Evolutionary conservation across 2,329 filamentous ascomycete genomes (phyloP).

Genomic region (Ascomycota sp.): DNA sequence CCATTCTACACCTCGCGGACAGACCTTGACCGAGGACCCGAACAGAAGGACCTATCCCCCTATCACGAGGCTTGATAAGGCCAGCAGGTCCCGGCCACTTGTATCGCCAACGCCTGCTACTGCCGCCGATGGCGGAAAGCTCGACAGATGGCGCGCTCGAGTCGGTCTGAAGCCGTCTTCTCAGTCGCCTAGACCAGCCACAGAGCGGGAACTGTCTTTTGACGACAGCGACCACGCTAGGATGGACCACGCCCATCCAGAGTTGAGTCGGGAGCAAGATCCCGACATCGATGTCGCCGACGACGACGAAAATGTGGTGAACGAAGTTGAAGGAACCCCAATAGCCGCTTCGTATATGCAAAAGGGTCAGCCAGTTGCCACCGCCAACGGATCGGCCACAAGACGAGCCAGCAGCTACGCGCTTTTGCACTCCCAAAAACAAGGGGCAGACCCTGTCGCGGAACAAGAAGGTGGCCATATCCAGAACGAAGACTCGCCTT

Average conservation of each 20-base stretch:
- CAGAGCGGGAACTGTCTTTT: constrained; percentile 2
- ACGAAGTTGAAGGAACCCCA: too few relatives aligned
- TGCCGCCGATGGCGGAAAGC: constrained; percentile 12
- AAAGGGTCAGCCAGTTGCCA: too few relatives aligned
- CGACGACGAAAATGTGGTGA: not conserved
- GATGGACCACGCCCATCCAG: not conserved
- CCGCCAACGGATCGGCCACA: too few relatives aligned
- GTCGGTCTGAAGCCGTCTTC: constrained; percentile 7
- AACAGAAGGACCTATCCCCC: constrained; percentile 15
- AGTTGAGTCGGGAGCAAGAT: too few relatives aligned
- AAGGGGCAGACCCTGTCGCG: too few relatives aligned
- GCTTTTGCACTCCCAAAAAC: too few relatives aligned
- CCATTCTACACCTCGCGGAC: constrained; percentile 2
- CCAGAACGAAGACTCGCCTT: not conserved
- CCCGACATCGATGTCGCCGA: not conserved
- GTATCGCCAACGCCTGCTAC: constrained; percentile 9
- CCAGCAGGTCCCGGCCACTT: constrained; percentile 8
- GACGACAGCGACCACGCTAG: not conserved
- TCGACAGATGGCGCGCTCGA: constrained; percentile 12
- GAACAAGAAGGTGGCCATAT: not conserved
- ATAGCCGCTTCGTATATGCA: too few relatives aligned
- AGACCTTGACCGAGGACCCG: constrained; percentile 7
- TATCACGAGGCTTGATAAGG: constrained; percentile 13
- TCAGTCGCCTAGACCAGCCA: not conserved
- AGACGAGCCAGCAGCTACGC: not conserved